Evolutionary conservation across 2,329 filamentous ascomycete species (phyloP), one percentile per base, ranked within the genome.

Genomic region (Metarhizium rileyi): DNA sequence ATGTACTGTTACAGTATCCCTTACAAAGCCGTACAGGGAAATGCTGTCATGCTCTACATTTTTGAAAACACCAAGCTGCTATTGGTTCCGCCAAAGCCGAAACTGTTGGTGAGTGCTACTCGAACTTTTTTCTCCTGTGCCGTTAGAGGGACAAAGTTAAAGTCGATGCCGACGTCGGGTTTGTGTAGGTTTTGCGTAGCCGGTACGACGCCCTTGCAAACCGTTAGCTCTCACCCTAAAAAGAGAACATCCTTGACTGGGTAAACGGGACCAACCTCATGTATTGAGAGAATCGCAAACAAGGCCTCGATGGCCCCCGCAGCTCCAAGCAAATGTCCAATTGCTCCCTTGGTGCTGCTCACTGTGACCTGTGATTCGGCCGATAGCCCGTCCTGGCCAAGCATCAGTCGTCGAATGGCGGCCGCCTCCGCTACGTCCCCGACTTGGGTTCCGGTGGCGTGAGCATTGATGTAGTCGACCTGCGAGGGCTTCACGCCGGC

Each of bases 1-100:
- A 42, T 42, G 9, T 20, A 38, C 6, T 14, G 10, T 20, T 38
- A 38, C 44, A n/a, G 36, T 44, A 43, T 50, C 33, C 36, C 46
- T 18, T 43, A 12, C 30, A n/a, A 23, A 33, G 44, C 20, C 10
- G 22, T 47, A 41, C 35, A 28, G 22, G n/a, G n/a, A 36, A 18
- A 30, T 20, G n/a, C 30, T 18, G 8, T n/a, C 35, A 10, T 44
- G 6, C 9, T 9, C 26, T 25, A 47, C 28, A 50, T 4, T 22
- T 57, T 64, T 7, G 76, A 76, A 59, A 97, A 91, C 47, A 90
- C 90, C 35, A 98, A 71, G 48, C 83, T 90, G 40, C 91, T 90
- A 70, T 98, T 98, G 1, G 91, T 97, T 16, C 93, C 93, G 10
- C 93, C 93, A 70, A 98, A 98, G 0, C 93, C 93, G 69, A 98